Evolutionary conservation across 306 rosid species (phyloP), one percentile per base, ranked within the genome.

Genomic region (Cucumis cinereus): DNA sequence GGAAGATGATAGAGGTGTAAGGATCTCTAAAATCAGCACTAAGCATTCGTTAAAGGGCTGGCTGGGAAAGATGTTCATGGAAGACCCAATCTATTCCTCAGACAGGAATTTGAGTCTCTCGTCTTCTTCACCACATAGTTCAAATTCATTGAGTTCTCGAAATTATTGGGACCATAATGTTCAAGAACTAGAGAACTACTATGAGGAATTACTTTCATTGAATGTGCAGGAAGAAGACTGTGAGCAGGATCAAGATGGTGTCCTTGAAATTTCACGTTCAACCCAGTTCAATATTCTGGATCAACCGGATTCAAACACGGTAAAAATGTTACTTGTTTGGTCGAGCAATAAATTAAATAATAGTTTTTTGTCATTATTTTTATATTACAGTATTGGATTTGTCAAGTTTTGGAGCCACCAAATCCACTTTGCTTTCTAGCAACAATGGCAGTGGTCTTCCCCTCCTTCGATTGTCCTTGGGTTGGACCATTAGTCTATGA

Each of bases 1-100:
- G 90, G 97, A 91, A 78, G 91, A 93, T 81, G 97, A 87, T 70
- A 79, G 88, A 62, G 97, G 97, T 35, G 87, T 88, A 16, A 79
- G 77, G 77, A 88, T 90, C 40, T 89, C 86, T 1, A 90, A 71
- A 79, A 62, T 78, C 59, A 90, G 83, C 81, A 93, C 88, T 14
- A 93, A 83, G 78, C 16, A 72, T 10, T 77, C 87, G 12, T 83
- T 91, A 24, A 91, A 74, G 72, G 91, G 79, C 57, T 91, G 97
- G 98, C 28, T 93, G 19, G 98, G 84, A 19, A 93, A 83, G 64
- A 78, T 86, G 75, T 87, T 91, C 83, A 61, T 71, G 40, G 96
- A 92, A 49, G 84, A 79, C 53, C 78, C 69, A 61, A 62, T 63
- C 61, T 79, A 73, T 54, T 83, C 90, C 41, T 77, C 73, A 3